phyloP scores from a whole-genome alignment of 176 grass and related monocot genomes.

The Avena insularis region DNA sequence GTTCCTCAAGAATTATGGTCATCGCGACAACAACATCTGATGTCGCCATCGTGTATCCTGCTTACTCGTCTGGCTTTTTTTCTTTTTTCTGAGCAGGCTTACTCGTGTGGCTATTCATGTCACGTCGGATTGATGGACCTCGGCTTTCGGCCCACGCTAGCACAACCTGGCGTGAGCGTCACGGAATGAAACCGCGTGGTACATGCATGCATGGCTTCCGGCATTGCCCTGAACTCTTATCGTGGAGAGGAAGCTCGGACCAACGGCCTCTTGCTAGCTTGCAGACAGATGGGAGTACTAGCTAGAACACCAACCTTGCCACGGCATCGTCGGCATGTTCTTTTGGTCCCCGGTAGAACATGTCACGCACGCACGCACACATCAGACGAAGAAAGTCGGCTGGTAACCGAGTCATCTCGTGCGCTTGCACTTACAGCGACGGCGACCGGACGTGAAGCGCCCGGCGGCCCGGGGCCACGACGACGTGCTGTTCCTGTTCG shows the following conservation, averaged over 20 bases:
- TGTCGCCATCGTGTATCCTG: not conserved
- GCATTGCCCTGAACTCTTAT: not conserved
- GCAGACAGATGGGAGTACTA: no score
- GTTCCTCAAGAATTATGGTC: not conserved
- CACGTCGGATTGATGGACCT: conserved; percentile 2
- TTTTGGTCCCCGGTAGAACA: not conserved
- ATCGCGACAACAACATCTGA: no score
- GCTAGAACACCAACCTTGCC: not conserved
- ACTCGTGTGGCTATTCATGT: not conserved
- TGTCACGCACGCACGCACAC: not conserved
- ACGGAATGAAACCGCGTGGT: not conserved
- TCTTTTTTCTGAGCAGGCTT: no score
- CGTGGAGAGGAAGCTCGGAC: not conserved
- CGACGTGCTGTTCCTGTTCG: not conserved
- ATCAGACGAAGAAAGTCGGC: not conserved
- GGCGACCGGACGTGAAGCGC: not conserved
- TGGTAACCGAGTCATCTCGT: not conserved
- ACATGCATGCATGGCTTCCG: not conserved
- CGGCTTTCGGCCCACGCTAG: conserved; percentile 7
- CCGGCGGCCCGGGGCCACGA: not conserved
- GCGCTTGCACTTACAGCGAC: not conserved
- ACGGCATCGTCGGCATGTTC: conserved; percentile 11
- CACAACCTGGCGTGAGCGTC: not conserved
- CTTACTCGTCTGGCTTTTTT: no score
- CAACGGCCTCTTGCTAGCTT: no score